Evolutionary conservation across 164 flowering plant genomes (phyloP), one percentile per base, ranked within the genome.

Genomic region (Paratinospora sagittata): DNA sequence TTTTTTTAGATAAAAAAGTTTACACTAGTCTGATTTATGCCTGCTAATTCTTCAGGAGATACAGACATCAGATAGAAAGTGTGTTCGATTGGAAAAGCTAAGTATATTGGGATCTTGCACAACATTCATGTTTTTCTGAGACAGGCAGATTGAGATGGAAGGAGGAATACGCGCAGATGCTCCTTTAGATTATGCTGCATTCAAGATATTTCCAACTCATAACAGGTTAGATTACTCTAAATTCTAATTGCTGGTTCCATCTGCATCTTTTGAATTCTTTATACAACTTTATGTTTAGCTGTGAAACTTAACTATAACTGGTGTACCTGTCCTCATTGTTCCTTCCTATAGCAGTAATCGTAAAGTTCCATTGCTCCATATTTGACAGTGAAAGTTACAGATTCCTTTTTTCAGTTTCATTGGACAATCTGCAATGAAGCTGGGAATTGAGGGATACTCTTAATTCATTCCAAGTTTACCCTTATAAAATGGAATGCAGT

Each of bases 101-200:
- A 39, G 43, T 17, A 52, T 52, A 52, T 52, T 52, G 58, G 58
- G 58, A 17, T 52, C 14, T 52, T 52, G 21, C 19, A 52, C 21
- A 13, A 52, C 3, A 16, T 52, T 52, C 58, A 30, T 73, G 8
- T 39, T 3, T 33, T 13, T 66, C 33, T 72, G 65, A 16, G 16
- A 3, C 27, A 47, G 17, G 67, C 27, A 23, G 36, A 65, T 63
- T 67, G 37, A 72, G 72, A 89, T 89, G 94, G 88, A 79, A 17
- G 81, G 78, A 61, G 79, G 63, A 68, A 69, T 85, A 68, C 80
- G 74, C 65, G 82, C 71, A 17, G 81, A 76, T 74, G 76, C 69
- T 27, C 78, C 74, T 0, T 76, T 90, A 57, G 88, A 84, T 47
- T 90, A 81, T 82, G 88, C 82, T 64, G 81, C 76, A 61, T 79